phyloP scores from a whole-genome alignment of 306 rosid species.

The Quercus rubra region DNA sequence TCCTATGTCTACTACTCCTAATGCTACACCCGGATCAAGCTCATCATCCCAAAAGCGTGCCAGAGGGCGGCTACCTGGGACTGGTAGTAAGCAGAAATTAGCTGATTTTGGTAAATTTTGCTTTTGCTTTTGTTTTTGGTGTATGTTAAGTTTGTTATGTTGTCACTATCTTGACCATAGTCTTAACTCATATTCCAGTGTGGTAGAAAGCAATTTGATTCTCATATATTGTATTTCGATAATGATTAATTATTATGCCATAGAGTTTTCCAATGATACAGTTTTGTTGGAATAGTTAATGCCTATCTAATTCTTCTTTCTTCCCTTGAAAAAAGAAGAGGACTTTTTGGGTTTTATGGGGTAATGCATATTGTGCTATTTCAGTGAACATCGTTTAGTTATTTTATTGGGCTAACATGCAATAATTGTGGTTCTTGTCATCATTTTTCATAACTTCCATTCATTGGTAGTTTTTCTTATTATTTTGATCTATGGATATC shows the following conservation, averaged over 20 bases:
- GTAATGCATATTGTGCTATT: not conserved
- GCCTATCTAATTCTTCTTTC: not conserved
- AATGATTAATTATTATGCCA: not conserved
- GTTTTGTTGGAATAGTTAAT: not conserved
- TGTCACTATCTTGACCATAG: not conserved
- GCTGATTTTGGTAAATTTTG: conserved; percentile 64
- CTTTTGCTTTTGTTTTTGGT: not conserved
- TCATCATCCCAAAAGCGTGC: conserved; percentile 43
- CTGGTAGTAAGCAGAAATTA: conserved; percentile 87
- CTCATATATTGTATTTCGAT: not conserved
- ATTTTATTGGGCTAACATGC: not conserved
- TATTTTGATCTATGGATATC: not conserved
- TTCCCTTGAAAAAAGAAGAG: not conserved
- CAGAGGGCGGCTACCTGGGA: conserved; percentile 83
- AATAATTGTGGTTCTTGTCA: not conserved
- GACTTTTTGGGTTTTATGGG: not conserved
- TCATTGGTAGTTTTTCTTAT: not conserved
- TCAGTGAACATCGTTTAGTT: not conserved
- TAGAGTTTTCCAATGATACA: not conserved
- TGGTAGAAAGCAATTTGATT: not conserved
- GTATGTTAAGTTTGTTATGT: not conserved
- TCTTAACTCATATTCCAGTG: not conserved
- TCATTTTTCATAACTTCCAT: not conserved
- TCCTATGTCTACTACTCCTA: conserved; percentile 59
- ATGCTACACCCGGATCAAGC: conserved; percentile 45